phyloP scores from a whole-genome alignment of 768 basidiomycete species.

The Terana coerulea region DNA sequence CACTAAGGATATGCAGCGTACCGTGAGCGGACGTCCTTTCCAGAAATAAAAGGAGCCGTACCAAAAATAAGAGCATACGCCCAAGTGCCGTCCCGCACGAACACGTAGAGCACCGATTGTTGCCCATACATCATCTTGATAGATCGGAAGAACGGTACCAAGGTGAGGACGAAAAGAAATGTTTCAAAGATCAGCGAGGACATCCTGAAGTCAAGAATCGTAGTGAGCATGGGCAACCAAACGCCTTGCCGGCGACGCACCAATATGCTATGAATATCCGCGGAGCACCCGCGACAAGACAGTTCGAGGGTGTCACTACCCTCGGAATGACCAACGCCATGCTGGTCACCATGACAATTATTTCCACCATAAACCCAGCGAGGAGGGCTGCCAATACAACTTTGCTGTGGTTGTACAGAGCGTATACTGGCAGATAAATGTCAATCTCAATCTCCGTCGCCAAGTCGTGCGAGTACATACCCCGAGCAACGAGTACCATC shows the following conservation, averaged over 20 bases:
- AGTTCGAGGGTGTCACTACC: constrained; percentile 1
- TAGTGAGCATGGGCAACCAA: no score
- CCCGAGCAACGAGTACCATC: constrained; percentile 1
- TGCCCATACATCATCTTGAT: no score
- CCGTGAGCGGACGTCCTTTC: no score
- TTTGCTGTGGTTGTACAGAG: constrained; percentile 7
- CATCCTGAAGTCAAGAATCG: constrained; percentile 10
- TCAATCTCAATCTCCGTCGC: background rate
- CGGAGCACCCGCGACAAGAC: constrained; percentile 8
- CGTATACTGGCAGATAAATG: background rate
- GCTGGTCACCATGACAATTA: constrained; percentile 4
- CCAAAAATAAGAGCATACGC: constrained; percentile 14
- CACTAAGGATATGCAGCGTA: constrained; percentile 9
- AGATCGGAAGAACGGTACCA: constrained; percentile 9
- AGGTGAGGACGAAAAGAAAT: constrained; percentile 8
- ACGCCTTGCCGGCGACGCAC: no score
- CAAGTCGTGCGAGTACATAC: no score
- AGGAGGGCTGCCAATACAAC: background rate
- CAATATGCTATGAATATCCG: constrained; percentile 10
- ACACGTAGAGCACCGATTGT: constrained; percentile 7
- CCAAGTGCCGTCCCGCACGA: constrained; percentile 14
- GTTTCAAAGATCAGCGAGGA: constrained; percentile 13
- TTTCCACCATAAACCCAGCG: constrained; percentile 1
- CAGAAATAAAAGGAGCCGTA: no score
- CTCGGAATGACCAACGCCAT: constrained; percentile 5